Percentiles rank a stretch among this genome's conserved stretches.
These are phyloP conservation scores for Neobulgaria alba DNA, from an alignment of 2,329 filamentous ascomycete species.

Conservation along the genomic window DNA sequence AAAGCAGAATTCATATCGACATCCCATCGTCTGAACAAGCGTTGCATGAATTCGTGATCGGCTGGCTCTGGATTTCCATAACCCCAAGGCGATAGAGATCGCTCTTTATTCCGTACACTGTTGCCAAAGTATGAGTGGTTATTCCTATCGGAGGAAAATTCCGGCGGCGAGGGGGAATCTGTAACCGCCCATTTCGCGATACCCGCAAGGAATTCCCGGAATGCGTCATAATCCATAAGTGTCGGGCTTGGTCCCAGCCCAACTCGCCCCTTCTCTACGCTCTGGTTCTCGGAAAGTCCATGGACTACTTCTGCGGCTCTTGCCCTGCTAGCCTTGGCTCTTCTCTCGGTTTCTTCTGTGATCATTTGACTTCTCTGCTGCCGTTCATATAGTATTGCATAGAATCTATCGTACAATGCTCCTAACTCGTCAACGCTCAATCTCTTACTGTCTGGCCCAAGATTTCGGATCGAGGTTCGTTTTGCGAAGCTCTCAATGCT, in stretches of 20 bases:
- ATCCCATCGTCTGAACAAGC: slow-evolving; percentile 86
- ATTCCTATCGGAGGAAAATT: slow-evolving; percentile 43
- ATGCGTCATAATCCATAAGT: slow-evolving; percentile 95
- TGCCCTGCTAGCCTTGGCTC: slow-evolving; percentile 52
- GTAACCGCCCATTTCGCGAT: slow-evolving; percentile 91
- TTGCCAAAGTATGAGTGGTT: slow-evolving; percentile 53
- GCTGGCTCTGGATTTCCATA: slow-evolving; percentile 59
- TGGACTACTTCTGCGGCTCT: slow-evolving; percentile 41
- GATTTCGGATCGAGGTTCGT: slow-evolving; percentile 88
- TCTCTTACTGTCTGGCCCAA: slow-evolving; percentile 92
- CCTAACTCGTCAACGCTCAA: slow-evolving; percentile 79
- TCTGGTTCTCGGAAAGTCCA: slow-evolving; percentile 34
- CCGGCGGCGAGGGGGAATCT: slow-evolving; percentile 60
- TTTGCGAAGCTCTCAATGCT: slow-evolving; percentile 98
- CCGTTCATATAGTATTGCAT: slow-evolving; percentile 81
- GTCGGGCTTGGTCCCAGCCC: slow-evolving; percentile 83
- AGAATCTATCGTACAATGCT: slow-evolving; percentile 89
- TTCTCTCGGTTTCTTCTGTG: slow-evolving; percentile 64
- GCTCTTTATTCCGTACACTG: slow-evolving; percentile 35
- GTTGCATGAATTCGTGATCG: slow-evolving; percentile 88
- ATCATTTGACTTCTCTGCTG: slow-evolving; percentile 74
- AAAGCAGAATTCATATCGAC: slow-evolving; percentile 66
- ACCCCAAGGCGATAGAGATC: slow-evolving; percentile 42
- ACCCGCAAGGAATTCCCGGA: slow-evolving; percentile 84
- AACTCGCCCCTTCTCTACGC: slow-evolving; percentile 75